Evolutionary conservation across 2,329 filamentous ascomycete species (phyloP).

Genomic region (Stagonosporopsis vannaccii): DNA sequence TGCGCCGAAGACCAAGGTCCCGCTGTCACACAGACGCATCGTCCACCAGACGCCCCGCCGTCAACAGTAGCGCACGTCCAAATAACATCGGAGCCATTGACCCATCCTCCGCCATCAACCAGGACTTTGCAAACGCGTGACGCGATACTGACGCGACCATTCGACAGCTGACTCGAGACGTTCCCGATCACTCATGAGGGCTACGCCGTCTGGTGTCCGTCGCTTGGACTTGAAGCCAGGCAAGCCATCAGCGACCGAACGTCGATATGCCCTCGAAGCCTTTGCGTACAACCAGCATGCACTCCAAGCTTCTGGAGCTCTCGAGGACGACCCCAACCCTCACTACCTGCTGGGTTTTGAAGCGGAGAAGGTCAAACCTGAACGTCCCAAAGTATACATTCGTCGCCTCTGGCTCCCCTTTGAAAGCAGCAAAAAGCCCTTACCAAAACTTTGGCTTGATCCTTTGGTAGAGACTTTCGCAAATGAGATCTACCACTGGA

Average conservation of each 20-base stretch:
- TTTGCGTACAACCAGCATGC: neutral
- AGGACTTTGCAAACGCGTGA: neutral
- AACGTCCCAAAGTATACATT: neutral
- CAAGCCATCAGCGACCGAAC: neutral
- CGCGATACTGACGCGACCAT: neutral
- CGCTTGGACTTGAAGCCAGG: neutral
- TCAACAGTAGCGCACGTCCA: neutral
- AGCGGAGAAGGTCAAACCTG: conserved; percentile 18
- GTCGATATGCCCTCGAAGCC: neutral
- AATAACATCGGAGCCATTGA: neutral
- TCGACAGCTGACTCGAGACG: neutral
- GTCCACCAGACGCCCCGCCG: neutral
- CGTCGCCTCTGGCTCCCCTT: conserved; percentile 9
- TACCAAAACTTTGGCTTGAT: neutral
- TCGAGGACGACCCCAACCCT: neutral
- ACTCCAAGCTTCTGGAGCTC: neutral
- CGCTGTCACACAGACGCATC: neutral
- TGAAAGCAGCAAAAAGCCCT: neutral
- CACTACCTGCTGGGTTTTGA: conserved; percentile 1
- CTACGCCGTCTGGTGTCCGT: neutral
- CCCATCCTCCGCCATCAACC: neutral
- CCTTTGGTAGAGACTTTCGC: neutral
- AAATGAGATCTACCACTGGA: neutral
- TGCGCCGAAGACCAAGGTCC: neutral
- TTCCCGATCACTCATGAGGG: neutral